Base-by-base conservation (phyloP, 164 flowering plant species). In the Santalum album region DNA sequence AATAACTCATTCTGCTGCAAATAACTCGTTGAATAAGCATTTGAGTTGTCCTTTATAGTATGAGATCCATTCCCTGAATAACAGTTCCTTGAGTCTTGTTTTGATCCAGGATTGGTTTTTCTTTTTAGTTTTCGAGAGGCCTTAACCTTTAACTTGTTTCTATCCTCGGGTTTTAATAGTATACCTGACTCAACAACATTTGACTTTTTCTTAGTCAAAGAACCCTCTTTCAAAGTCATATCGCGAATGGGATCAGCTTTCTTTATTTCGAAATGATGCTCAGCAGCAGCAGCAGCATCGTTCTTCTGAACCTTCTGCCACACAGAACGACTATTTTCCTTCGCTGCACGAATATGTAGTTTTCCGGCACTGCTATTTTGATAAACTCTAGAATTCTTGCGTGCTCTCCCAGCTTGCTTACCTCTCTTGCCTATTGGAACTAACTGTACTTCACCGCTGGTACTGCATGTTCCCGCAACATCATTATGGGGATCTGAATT, bases 291-390 rank as follows among this genome's bases (percentile, higher is more conserved):
- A n/a, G n/a, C 44, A 4, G 32, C 52, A 59, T 54, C 56, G 51
- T 58, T 72, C 62, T 40, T 72, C 53, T 42, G 72, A 46, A 78
- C 81, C 69, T 65, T 75, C 72, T 74, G 73, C 84, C 88, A 79
- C 27, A 79, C 68, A 62, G 78, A 66, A 67, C 66, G 70, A 56
- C 43, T 65, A 53, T 72, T 78, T 48, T 78, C 79, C 63, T 71
- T 78, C 44, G 77, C 76, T 2, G 46, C 23, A 12, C 64, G 70
- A 17, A 66, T 57, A 59, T 63, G 68, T 26, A 53, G 55, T 58
- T 53, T 67, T 40, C 65, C 69, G 45, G 22, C 45, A 49, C 55
- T 34, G 35, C 62, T 50, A 34, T 25, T n/a, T 54, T 58, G 73
- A 32, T 21, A 19, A 18, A 29, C 50, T 21, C 36, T 58, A n/a